Evolutionary conservation across 345 rosid species (phyloP).

Genomic region (Corchorus olitorius): DNA sequence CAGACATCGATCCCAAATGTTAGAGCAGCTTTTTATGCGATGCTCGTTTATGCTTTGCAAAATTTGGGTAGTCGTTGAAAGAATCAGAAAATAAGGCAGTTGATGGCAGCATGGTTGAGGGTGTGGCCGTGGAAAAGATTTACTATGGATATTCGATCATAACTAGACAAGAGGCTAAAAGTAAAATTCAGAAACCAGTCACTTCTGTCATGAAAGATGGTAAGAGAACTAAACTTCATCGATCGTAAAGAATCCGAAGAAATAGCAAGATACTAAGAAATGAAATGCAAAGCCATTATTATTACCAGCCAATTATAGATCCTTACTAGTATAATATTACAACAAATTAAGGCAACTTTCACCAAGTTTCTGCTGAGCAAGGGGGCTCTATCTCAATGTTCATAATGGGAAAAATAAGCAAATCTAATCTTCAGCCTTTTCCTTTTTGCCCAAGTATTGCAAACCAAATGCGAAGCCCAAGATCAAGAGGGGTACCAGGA

Average conservation of each 20-base stretch:
- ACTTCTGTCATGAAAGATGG: neutral
- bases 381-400: neutral
- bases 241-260: neutral
- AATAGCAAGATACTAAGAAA: neutral
- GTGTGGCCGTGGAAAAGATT: too few relatives aligned
- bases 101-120: neutral
- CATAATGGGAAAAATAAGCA: neutral
- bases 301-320: neutral
- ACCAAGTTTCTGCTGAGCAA: neutral
- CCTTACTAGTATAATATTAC: neutral
- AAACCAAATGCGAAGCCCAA: slow-evolving; percentile 63
- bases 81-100: neutral
- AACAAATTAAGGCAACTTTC: slow-evolving; percentile 9
- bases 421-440: slow-evolving; percentile 35
- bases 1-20: too few relatives aligned
- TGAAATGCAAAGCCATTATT: neutral
- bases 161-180: neutral
- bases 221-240: neutral
- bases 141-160: too few relatives aligned
- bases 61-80: neutral
- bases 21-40: too few relatives aligned
- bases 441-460: slow-evolving; percentile 46
- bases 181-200: neutral
- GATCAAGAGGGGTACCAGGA: slow-evolving; percentile 63
- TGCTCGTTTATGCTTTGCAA: neutral